These are phyloP conservation scores for Erodium moschatum DNA, from an alignment of 441 rosid species.

Conservation along the genomic window DNA sequence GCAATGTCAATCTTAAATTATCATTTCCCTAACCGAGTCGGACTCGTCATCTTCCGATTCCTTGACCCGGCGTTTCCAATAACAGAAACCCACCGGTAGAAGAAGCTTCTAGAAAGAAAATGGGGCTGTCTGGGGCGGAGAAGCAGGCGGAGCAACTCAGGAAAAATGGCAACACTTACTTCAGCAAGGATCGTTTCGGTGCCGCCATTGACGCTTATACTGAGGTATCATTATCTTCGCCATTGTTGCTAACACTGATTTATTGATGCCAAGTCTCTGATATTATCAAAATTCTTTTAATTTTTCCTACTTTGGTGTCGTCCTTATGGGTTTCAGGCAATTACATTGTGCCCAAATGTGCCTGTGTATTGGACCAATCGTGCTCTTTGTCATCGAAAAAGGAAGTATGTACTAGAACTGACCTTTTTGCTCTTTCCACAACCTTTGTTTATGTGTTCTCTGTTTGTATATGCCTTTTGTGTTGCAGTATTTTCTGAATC, in stretches of 20 bases:
- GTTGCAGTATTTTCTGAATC: neutral
- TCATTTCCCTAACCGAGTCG: no score
- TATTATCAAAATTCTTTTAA: no score
- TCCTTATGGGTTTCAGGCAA: conserved; percentile 43
- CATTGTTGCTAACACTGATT: no score
- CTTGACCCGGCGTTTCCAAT: no score
- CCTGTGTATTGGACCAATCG: conserved; percentile 88
- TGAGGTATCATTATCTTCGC: conserved; percentile 31
- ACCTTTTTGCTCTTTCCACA: neutral
- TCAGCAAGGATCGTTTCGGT: conserved; percentile 53
- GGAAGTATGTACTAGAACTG: conserved; percentile 52
- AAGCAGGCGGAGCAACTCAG: conserved; percentile 67
- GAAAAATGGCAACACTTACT: conserved; percentile 59
- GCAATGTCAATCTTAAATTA: no score
- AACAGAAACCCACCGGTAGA: no score
- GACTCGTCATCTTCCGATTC: no score
- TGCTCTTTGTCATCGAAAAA: conserved; percentile 71
- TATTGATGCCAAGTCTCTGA: no score
- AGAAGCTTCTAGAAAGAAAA: neutral
- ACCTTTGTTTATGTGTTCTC: neutral
- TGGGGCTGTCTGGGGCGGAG: conserved; percentile 36
- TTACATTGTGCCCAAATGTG: conserved; percentile 71
- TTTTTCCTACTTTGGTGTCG: conserved; percentile 6
- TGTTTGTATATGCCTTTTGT: neutral
- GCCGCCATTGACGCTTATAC: conserved; percentile 95